Conservation (phyloP, 495 filamentous ascomycete species). For the Xylaria flabelliformis region DNA sequence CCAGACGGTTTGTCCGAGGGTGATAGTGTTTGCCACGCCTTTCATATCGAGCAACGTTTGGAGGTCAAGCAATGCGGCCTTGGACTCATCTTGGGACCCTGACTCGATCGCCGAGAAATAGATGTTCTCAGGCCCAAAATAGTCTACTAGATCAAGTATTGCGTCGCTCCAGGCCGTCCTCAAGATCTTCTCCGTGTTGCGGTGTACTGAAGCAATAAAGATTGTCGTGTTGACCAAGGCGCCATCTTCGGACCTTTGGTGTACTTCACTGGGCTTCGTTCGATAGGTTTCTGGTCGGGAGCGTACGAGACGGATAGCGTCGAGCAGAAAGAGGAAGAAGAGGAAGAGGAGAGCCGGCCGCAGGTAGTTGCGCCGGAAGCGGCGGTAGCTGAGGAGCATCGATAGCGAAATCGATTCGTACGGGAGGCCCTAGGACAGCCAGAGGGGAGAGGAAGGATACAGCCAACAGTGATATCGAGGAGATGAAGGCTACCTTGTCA, state of each 20-base stretch:
- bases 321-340: slow-evolving; percentile 41
- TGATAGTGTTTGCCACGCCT: slow-evolving; percentile 60
- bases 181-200: slow-evolving; percentile 67
- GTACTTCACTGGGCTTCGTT: slow-evolving; percentile 26
- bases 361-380: slow-evolving; percentile 41
- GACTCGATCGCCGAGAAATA: slow-evolving; percentile 73
- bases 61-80: slow-evolving; percentile 64
- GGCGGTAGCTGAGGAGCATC: slow-evolving; percentile 42
- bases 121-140: slow-evolving; percentile 66
- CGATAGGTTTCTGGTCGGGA: slow-evolving; percentile 39
- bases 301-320: slow-evolving; percentile 36
- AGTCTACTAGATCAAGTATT: slow-evolving; percentile 57
- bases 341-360: slow-evolving; percentile 39
- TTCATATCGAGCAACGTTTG: slow-evolving; percentile 58
- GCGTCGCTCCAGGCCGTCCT: slow-evolving; percentile 66
- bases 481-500: slow-evolving; percentile 21
- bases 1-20: slow-evolving; percentile 61
- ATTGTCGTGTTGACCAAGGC: slow-evolving; percentile 42
- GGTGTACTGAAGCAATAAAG: slow-evolving; percentile 71
- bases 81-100: slow-evolving; percentile 71
- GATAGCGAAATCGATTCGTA: slow-evolving; percentile 25
- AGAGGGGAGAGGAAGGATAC: not conserved
- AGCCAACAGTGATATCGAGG: not conserved
- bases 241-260: slow-evolving; percentile 28
- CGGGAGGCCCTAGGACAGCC: not conserved